Conservation (phyloP, 495 filamentous ascomycete species). For the Choiromyces venosus region DNA sequence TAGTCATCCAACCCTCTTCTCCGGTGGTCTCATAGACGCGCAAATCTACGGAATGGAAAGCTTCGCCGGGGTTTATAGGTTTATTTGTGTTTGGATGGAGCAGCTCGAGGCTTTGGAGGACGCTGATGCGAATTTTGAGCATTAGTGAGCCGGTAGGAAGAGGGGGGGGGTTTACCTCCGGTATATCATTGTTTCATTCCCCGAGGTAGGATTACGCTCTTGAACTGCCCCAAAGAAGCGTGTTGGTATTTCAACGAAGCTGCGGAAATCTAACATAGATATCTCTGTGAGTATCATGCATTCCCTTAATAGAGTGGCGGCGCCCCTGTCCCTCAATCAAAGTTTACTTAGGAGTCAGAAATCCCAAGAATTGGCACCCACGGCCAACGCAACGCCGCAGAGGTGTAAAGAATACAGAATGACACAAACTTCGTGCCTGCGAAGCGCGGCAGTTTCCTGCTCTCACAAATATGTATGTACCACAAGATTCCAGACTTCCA, state of each 20-base stretch:
- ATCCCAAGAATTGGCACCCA: not conserved
- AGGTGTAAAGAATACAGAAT: not conserved
- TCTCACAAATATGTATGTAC: not conserved
- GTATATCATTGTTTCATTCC: not conserved
- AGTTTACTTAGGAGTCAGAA: not conserved
- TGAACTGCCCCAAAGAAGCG: not conserved
- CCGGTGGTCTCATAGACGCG: not conserved
- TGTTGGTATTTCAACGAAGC: not conserved
- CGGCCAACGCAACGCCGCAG: not conserved
- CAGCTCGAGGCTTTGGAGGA: not conserved
- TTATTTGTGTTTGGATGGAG: not conserved
- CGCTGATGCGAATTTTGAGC: not conserved
- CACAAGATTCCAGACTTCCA: not conserved
- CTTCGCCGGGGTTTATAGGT: not conserved
- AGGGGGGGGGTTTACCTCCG: not conserved
- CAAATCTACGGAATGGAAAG: not conserved
- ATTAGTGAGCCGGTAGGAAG: not conserved
- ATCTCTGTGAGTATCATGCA: not conserved
- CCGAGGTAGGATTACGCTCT: not conserved
- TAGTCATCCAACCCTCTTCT: conserved; percentile 2
- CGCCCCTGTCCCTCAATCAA: not conserved
- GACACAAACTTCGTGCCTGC: not conserved
- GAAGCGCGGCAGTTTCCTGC: not conserved
- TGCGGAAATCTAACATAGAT: not conserved
- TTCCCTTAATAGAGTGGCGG: not conserved